phyloP scores from a whole-genome alignment of 2,329 filamentous ascomycete species.

The Verticillium longisporum region DNA sequence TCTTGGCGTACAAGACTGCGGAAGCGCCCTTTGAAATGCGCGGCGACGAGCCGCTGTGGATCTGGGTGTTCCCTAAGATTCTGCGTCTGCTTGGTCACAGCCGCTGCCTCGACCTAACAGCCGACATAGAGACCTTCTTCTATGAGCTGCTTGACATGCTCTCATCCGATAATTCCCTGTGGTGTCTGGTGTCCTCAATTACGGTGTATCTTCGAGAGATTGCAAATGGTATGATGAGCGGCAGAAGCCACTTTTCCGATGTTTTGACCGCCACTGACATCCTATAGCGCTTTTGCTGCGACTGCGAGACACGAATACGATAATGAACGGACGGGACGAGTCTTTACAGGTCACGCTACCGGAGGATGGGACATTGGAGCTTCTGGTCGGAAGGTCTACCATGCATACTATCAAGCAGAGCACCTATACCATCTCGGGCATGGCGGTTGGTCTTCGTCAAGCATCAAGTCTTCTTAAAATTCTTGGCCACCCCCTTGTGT shows the following conservation, averaged over 20 bases:
- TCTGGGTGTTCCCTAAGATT: slow-evolving; percentile 56
- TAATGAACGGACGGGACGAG: slow-evolving; percentile 19
- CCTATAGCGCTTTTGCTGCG: slow-evolving; percentile 20
- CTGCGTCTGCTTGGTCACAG: slow-evolving; percentile 49
- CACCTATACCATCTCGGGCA: slow-evolving; percentile 31
- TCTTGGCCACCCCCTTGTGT: slow-evolving; percentile 31
- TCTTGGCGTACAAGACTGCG: slow-evolving; percentile 44
- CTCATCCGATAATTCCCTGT: slow-evolving; percentile 36
- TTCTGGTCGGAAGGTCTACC: slow-evolving; percentile 21
- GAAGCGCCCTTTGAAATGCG: slow-evolving; percentile 40
- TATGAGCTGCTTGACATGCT: slow-evolving; percentile 38
- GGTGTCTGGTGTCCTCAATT: slow-evolving; percentile 36
- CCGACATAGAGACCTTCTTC: slow-evolving; percentile 47
- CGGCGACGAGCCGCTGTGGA: slow-evolving; percentile 56
- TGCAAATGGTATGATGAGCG: slow-evolving; percentile 32
- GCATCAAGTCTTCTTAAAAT: slow-evolving; percentile 35
- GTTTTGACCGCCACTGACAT: not conserved
- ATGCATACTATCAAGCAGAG: slow-evolving; percentile 18
- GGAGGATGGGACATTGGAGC: slow-evolving; percentile 26
- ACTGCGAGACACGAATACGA: slow-evolving; percentile 23
- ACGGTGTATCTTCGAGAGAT: slow-evolving; percentile 43
- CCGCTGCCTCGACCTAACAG: slow-evolving; percentile 38
- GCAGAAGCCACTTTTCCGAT: not conserved
- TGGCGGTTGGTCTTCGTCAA: slow-evolving; percentile 39
- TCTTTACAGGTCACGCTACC: slow-evolving; percentile 29